Conservation (phyloP, 2,329 filamentous ascomycete genomes). For the Colletotrichum karsti region DNA sequence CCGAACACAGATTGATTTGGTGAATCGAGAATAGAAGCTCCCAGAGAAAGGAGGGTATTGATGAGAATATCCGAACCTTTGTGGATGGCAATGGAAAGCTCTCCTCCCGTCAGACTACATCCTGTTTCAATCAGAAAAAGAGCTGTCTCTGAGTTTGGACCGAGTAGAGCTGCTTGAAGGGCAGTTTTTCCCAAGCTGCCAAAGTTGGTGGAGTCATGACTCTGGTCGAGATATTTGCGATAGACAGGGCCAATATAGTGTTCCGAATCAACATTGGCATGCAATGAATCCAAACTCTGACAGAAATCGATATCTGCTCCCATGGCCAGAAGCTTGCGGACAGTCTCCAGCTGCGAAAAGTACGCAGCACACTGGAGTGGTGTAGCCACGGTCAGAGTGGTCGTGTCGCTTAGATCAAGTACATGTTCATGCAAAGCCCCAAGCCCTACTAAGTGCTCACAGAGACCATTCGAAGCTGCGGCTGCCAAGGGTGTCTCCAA, state of each 20-base stretch:
- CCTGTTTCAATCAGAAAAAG: not conserved
- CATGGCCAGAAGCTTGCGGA: accelerated
- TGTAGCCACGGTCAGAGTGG: not conserved
- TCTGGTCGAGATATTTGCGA: not conserved
- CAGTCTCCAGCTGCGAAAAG: accelerated
- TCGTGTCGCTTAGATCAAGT: too few species aligned
- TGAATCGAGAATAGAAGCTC: too few species aligned
- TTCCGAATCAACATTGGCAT: too few species aligned
- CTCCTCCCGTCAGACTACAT: not conserved
- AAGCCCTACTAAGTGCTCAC: accelerated
- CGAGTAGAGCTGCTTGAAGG: not conserved
- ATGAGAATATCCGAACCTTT: too few species aligned
- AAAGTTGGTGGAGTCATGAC: not conserved
- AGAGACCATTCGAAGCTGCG: accelerated
- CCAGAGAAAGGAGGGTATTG: too few species aligned
- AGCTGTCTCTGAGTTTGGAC: accelerated
- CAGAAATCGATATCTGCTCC: not conserved
- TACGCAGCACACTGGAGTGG: not conserved
- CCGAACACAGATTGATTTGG: too few species aligned
- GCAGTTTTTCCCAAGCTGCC: not conserved
- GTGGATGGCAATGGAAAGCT: not conserved
- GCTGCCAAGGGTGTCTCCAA: not conserved
- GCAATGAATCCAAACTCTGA: too few species aligned
- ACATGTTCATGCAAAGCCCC: accelerated
- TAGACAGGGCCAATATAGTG: not conserved